Base-by-base conservation (phyloP, 169 alveolate genomes). In the Theileria parva region DNA sequence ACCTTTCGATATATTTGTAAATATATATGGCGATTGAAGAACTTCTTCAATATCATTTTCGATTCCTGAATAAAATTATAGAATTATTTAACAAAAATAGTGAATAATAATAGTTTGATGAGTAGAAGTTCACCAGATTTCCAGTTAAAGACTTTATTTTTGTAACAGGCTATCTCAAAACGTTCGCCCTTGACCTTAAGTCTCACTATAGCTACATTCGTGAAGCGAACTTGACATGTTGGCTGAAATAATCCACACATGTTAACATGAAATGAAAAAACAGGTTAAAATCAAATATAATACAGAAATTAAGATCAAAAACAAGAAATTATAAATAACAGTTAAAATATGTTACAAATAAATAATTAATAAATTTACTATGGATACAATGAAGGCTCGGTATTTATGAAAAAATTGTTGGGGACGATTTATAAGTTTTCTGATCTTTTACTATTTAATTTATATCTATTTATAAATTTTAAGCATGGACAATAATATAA, bases 111-210 rank as follows among this genome's bases (percentile, higher is more conserved):
- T 57, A 51, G 15, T 32, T 74, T 21, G 25, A 57, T 23, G 34
- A 5, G 27, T 76, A 48, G 28, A 63, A 15, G 66, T 74, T 81
- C 91, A 83, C 89, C 91, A 59, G 91, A 85, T 59, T 98, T 80
- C 98, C 99, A 98, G 86, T 97, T 96, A 68, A 94, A 87, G 8
- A 97, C 96, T 81, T 98, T 98, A 80, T 98, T 98, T 78, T 95
- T 96, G 83, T 96, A 98, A 83, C 99, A 98, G 44, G 99, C 99
- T 27, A 98, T 90, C 85, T 98, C 99, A 80, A 97, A 98, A 32
- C 96, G 85, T 34, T 91, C 80, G 51, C 97, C 98, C 48, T 93
- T 92, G 17, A 86, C 79, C 86, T 95, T 95, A 50, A 92, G 90
- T 67, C 96, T 89, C 37, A 98, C 98, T 37, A 96, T 89, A 59